phyloP scores from a whole-genome alignment of 2,329 filamentous ascomycete species.

The Grosmannia clavigera region DNA sequence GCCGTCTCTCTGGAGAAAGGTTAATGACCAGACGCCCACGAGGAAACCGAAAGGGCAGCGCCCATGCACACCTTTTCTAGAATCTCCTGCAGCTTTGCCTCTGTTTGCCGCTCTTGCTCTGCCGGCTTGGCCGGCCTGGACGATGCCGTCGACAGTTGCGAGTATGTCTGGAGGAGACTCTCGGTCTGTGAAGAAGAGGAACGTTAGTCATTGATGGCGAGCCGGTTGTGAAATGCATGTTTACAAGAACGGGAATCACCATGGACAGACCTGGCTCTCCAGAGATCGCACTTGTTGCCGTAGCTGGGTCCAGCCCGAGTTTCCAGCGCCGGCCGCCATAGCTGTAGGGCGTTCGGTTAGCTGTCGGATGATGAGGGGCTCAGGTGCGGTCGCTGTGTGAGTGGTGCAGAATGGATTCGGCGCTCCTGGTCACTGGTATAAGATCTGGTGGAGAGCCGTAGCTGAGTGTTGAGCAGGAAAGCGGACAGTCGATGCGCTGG shows the following conservation, averaged over 20 bases:
- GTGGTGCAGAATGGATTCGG: no score
- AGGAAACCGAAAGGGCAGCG: conserved; percentile 1
- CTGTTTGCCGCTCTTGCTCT: conserved; percentile 69
- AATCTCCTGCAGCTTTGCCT: conserved; percentile 72
- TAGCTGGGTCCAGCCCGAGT: conserved; percentile 77
- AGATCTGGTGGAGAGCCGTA: background rate
- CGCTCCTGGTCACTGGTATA: background rate
- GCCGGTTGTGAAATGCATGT: background rate
- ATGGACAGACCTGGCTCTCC: conserved; percentile 67
- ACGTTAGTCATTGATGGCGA: background rate
- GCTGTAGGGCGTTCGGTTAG: background rate
- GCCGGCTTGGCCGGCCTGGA: conserved; percentile 74
- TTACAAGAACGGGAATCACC: background rate
- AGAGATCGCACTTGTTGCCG: conserved; percentile 81
- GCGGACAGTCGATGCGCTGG: background rate
- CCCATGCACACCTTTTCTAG: conserved; percentile 56
- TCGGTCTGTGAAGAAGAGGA: conserved; percentile 55
- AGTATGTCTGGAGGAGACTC: conserved; percentile 70
- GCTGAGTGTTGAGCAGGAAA: background rate
- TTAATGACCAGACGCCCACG: background rate
- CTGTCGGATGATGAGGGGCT: background rate
- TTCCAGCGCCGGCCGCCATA: conserved; percentile 12
- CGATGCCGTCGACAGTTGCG: conserved; percentile 72
- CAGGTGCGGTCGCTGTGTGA: background rate
- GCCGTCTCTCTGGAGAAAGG: conserved; percentile 54